These are phyloP conservation scores for Soucietia sequanensis DNA, from an alignment of 805 yeast genomes.

Conservation along the genomic window DNA sequence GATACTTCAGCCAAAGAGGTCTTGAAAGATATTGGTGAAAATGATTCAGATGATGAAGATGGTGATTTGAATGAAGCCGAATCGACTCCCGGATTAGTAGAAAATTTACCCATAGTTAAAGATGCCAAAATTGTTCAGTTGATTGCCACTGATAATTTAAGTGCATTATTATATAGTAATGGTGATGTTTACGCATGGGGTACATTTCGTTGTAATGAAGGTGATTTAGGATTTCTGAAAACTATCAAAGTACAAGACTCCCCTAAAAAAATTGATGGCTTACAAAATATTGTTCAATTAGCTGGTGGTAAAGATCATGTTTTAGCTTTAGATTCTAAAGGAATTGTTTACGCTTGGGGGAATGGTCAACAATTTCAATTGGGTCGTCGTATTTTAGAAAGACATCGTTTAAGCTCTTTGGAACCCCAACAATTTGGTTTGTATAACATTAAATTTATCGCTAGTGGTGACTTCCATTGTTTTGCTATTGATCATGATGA, in stretches of 20 bases:
- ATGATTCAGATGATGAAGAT: slow-evolving; percentile 59
- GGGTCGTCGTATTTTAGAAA: slow-evolving; percentile 82
- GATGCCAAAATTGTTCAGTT: slow-evolving; percentile 63
- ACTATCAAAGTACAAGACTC: slow-evolving; percentile 55
- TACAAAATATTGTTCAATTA: slow-evolving; percentile 72
- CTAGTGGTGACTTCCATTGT: slow-evolving; percentile 94
- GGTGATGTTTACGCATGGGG: slow-evolving; percentile 99
- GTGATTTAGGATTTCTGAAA: slow-evolving; percentile 78
- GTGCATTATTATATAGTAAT: slow-evolving; percentile 72
- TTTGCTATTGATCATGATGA: slow-evolving; percentile 82
- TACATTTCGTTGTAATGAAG: slow-evolving; percentile 91
- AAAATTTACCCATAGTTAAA: slow-evolving; percentile 49
- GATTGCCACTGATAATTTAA: slow-evolving; percentile 89
- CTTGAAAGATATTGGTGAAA: slow-evolving; percentile 64
- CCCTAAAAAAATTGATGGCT: slow-evolving; percentile 62
- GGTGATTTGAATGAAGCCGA: slow-evolving; percentile 88
- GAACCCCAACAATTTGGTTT: slow-evolving; percentile 85
- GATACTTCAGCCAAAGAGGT: slow-evolving; percentile 67
- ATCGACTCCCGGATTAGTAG: slow-evolving; percentile 83
- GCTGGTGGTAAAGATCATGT: slow-evolving; percentile 95
- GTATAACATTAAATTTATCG: slow-evolving; percentile 72
- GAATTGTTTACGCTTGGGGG: slow-evolving; percentile 96
- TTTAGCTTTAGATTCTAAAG: slow-evolving; percentile 77
- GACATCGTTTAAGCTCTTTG: slow-evolving; percentile 67
- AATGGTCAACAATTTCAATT: slow-evolving; percentile 91